These are phyloP conservation scores for Cordyceps fumosorosea DNA, from an alignment of 2,329 filamentous ascomycete species.

Conservation along the genomic window DNA sequence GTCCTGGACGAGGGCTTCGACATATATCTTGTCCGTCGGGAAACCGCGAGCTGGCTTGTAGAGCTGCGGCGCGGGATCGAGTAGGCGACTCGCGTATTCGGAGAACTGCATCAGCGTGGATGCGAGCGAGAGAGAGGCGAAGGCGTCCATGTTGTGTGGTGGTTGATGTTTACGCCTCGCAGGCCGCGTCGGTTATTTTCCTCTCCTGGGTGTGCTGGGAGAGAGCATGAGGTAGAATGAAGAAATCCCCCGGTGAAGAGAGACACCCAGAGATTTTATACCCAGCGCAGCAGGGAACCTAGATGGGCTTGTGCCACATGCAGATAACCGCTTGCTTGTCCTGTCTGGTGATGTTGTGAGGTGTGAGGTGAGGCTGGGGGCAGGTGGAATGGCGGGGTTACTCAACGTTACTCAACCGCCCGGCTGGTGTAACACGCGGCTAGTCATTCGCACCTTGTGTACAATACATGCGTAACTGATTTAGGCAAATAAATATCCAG, in stretches of 20 bases:
- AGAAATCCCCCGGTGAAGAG: background rate
- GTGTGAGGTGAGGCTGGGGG: background rate
- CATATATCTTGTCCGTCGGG: background rate
- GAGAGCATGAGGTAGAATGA: background rate
- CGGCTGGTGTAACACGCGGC: background rate
- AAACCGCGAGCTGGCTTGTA: background rate
- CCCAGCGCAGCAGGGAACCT: background rate
- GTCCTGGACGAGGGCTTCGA: background rate
- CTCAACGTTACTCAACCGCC: background rate
- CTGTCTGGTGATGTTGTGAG: background rate
- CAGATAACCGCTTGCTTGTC: background rate
- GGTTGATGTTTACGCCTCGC: background rate
- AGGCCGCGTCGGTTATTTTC: background rate
- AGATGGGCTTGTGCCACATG: background rate
- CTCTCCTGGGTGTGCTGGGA: no score
- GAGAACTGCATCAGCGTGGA: background rate
- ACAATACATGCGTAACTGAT: background rate
- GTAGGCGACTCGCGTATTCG: constrained; percentile 1
- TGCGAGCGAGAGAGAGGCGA: constrained; percentile 7
- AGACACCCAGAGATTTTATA: background rate
- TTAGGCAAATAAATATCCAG: background rate
- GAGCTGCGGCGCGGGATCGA: background rate
- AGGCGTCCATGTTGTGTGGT: background rate
- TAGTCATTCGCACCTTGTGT: background rate
- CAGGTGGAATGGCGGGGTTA: constrained; percentile 1